These are phyloP conservation scores for Catharanthus roseus DNA, from an alignment of 257 asterid genomes.

Conservation along the genomic window DNA sequence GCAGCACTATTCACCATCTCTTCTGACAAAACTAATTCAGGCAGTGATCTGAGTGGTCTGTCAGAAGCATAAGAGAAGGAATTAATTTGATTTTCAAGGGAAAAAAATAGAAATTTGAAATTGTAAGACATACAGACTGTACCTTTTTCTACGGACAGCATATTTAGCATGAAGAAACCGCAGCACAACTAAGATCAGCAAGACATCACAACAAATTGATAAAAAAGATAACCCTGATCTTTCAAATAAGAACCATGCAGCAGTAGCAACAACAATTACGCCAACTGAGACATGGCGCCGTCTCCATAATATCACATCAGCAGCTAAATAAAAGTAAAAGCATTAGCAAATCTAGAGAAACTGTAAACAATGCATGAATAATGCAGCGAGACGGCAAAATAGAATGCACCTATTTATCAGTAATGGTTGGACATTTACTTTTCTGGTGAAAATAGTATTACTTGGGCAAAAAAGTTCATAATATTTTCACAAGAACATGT, in stretches of 20 bases:
- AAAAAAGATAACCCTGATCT: constrained; percentile 78
- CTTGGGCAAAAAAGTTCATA: background rate
- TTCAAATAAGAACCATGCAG: constrained; percentile 76
- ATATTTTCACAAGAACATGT: background rate
- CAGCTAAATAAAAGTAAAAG: constrained; percentile 48
- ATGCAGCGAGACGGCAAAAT: constrained; percentile 14
- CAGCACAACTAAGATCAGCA: constrained; percentile 65
- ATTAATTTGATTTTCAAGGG: constrained; percentile 17
- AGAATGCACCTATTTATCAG: background rate
- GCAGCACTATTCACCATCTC: constrained; percentile 94
- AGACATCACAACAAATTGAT: constrained; percentile 67
- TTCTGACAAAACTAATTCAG: constrained; percentile 86
- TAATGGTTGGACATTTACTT: background rate
- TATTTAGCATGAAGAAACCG: constrained; percentile 73
- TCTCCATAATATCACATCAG: constrained; percentile 84
- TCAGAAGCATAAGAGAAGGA: constrained; percentile 22
- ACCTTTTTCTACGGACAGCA: constrained; percentile 64
- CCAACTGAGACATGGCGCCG: constrained; percentile 63
- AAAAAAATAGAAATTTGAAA: constrained; percentile 12
- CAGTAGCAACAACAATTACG: constrained; percentile 59
- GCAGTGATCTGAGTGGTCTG: constrained; percentile 67
- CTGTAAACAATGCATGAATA: constrained; percentile 4
- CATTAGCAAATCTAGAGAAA: constrained; percentile 21
- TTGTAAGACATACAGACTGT: constrained; percentile 15
- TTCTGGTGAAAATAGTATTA: background rate